These are phyloP conservation scores for Calonectria fujianensis DNA, from an alignment of 2,329 filamentous ascomycete species.

Conservation along the genomic window DNA sequence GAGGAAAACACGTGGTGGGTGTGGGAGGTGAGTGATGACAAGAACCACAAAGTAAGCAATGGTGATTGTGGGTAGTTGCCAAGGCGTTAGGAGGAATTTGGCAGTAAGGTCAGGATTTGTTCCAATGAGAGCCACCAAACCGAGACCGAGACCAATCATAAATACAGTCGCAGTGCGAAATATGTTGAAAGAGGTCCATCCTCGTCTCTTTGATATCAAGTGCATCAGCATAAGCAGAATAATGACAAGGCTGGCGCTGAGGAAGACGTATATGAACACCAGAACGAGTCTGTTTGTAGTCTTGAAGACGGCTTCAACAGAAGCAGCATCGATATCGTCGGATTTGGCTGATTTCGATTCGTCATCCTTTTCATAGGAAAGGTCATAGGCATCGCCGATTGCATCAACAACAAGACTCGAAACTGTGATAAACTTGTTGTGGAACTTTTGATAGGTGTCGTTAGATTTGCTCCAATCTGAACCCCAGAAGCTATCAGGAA, in stretches of 20 bases:
- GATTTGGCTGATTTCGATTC: background rate
- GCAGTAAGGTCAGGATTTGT: conserved; percentile 9
- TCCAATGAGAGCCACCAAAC: conserved; percentile 15
- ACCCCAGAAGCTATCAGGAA: conserved; percentile 25
- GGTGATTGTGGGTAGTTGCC: conserved; percentile 34
- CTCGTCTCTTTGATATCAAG: conserved; percentile 28
- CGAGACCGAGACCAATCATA: conserved; percentile 23
- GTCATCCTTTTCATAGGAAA: background rate
- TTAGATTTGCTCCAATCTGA: background rate
- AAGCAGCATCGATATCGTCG: background rate
- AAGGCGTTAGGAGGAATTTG: conserved; percentile 30
- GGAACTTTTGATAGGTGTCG: conserved; percentile 2
- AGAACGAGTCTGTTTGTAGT: conserved; percentile 23
- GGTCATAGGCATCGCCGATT: conserved; percentile 30
- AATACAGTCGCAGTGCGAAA: conserved; percentile 29
- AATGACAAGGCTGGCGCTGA: conserved; percentile 29
- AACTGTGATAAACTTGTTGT: conserved; percentile 7
- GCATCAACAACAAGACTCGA: conserved; percentile 27
- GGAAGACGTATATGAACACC: conserved; percentile 34
- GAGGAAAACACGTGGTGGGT: conserved; percentile 30
- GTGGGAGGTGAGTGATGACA: conserved; percentile 57
- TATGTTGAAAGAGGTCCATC: conserved; percentile 35
- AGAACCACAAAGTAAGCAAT: conserved; percentile 35
- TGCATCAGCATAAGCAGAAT: conserved; percentile 38
- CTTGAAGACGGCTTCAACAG: conserved; percentile 3